Evolutionary conservation across 2,329 filamentous ascomycete species (phyloP).

Genomic region (Rhynchosporium secalis): DNA sequence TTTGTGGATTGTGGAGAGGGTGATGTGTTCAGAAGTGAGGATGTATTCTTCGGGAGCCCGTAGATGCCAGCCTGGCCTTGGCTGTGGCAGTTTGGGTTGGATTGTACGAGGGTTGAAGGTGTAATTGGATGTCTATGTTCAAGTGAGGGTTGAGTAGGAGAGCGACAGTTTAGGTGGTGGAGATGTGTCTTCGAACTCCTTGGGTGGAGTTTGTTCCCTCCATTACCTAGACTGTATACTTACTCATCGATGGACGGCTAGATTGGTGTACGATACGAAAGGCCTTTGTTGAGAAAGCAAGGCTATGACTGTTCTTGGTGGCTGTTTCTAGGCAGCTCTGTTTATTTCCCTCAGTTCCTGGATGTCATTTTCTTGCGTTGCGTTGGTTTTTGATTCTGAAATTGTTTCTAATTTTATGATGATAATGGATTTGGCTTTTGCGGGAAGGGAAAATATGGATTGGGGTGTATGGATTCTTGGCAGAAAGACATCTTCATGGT

Average conservation of each 20-base stretch:
- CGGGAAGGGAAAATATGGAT: neutral
- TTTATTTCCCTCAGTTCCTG: neutral
- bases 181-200: slow-evolving; percentile 14
- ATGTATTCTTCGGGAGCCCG: slow-evolving; percentile 40
- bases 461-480: neutral
- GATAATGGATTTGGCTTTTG: neutral
- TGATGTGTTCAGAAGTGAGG: slow-evolving; percentile 33
- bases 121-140: neutral
- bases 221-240: neutral
- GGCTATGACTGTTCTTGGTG: neutral
- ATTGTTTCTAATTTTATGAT: neutral
- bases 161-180: neutral
- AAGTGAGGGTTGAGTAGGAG: neutral
- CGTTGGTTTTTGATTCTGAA: neutral
- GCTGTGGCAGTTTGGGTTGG: neutral
- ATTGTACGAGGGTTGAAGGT: neutral
- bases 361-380: neutral
- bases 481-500: too few relatives aligned
- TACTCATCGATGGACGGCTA: neutral
- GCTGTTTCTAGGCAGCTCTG: neutral
- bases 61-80: slow-evolving; percentile 18
- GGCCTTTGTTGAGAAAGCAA: neutral
- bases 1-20: slow-evolving; percentile 31
- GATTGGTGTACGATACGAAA: slow-evolving; percentile 6
- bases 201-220: slow-evolving; percentile 12